A percentile compares a stretch with the other conserved stretches of the same genome.
Evolutionary conservation across 1,284 basidiomycete genomes (phyloP).

Genomic region (Leucoagaricus sp.): DNA sequence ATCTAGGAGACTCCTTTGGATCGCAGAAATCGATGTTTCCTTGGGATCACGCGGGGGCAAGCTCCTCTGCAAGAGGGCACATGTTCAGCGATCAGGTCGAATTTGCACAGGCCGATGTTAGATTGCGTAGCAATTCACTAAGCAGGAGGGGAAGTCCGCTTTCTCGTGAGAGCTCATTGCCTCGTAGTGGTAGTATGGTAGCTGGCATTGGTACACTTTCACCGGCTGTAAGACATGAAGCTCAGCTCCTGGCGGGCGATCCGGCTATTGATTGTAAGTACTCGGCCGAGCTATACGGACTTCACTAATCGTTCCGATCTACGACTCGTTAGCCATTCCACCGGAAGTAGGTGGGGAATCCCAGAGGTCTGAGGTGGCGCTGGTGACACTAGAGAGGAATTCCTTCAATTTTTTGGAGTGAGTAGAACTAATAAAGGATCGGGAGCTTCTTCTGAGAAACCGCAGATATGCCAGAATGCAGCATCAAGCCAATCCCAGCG

Average conservation of each 20-base stretch:
- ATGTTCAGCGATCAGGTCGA: conserved; percentile 48
- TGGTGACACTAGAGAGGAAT: conserved; percentile 66
- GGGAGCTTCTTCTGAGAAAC: neutral
- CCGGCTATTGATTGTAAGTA: conserved; percentile 64
- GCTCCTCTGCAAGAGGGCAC: conserved; percentile 50
- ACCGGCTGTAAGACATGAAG: conserved; percentile 43
- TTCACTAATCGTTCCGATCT: neutral
- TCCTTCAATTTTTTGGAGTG: conserved; percentile 80
- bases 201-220: conserved; percentile 44
- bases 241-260: conserved; percentile 53
- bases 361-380: conserved; percentile 55
- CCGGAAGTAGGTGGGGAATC: conserved; percentile 40
- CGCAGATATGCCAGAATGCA: conserved; percentile 79
- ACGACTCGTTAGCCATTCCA: neutral
- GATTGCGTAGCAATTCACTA: conserved; percentile 53
- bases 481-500: conserved; percentile 52
- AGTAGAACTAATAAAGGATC: conserved; percentile 20
- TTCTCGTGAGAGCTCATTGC: conserved; percentile 50
- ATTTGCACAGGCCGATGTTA: conserved; percentile 52
- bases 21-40: conserved; percentile 75
- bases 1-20: conserved; percentile 35
- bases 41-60: conserved; percentile 77
- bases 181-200: conserved; percentile 43
- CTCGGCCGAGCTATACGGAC: conserved; percentile 9
- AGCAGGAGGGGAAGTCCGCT: conserved; percentile 54